Evolutionary conservation across 768 basidiomycete genomes (phyloP).

Genomic region (Lyophyllum semitale): DNA sequence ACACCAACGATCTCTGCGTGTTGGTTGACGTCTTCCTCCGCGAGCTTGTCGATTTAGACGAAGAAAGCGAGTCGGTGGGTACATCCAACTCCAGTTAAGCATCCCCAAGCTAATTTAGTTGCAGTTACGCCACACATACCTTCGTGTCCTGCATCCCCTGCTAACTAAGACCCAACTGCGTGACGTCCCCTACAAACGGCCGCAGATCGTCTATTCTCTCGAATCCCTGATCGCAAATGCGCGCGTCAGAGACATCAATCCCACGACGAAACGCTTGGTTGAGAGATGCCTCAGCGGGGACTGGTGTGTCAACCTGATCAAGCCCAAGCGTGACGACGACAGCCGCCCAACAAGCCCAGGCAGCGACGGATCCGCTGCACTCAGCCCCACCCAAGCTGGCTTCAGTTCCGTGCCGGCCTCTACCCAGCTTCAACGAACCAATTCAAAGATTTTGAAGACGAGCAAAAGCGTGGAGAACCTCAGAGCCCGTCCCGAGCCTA

Average conservation of each 20-base stretch:
- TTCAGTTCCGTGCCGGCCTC: slow-evolving; percentile 28
- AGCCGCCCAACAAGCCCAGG: slow-evolving; percentile 36
- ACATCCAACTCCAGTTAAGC: not conserved
- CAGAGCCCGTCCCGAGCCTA: slow-evolving; percentile 27
- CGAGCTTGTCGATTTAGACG: slow-evolving; percentile 88
- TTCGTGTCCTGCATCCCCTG: slow-evolving; percentile 93
- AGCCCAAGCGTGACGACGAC: slow-evolving; percentile 24
- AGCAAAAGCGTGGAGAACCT: slow-evolving; percentile 71
- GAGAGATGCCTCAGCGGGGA: slow-evolving; percentile 86
- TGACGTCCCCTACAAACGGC: slow-evolving; percentile 84
- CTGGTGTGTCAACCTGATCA: slow-evolving; percentile 79
- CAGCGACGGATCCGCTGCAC: slow-evolving; percentile 41
- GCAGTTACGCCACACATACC: slow-evolving; percentile 92
- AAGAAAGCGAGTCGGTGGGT: slow-evolving; percentile 90
- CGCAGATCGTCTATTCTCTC: slow-evolving; percentile 82
- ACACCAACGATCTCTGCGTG: slow-evolving; percentile 95
- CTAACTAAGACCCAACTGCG: slow-evolving; percentile 92
- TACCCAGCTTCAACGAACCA: slow-evolving; percentile 35
- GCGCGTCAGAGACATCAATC: slow-evolving; percentile 77
- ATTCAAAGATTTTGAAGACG: slow-evolving; percentile 53
- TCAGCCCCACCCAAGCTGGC: slow-evolving; percentile 32
- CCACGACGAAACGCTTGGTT: slow-evolving; percentile 90
- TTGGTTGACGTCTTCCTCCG: slow-evolving; percentile 98
- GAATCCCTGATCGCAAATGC: slow-evolving; percentile 75
- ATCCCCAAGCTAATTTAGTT: slow-evolving; percentile 1